Base-by-base conservation (phyloP, 2,329 filamentous ascomycete genomes). In the Penicillium sp. region DNA sequence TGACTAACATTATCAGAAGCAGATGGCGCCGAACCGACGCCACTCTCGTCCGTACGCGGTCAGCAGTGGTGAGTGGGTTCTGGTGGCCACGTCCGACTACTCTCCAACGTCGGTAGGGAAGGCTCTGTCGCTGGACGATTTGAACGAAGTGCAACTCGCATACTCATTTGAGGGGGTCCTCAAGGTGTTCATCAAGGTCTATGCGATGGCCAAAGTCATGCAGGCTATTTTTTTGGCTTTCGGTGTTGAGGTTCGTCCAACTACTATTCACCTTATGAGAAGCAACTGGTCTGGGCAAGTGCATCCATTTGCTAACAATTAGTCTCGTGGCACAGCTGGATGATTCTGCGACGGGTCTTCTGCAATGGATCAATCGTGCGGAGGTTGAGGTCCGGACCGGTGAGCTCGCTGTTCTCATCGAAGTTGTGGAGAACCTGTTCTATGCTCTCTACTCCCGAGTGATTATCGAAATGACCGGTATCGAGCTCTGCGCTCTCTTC, bases 381-480 rank as follows among this genome's bases (percentile, higher is more conserved):
- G 75, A 78, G 55, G 50, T 60, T 22, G 54, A 70, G 16, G 58
- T 76, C 19, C 61, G 56, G 22, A 66, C 68, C n/a, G 57, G 68
- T 4, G 70, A 69, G 5, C 63, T 73, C 16, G 47, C 59, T 22
- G 59, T 64, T 6, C 65, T 78, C n/a, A 69, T 77, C 46, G 65
- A 69, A n/a, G 68, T 64, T 13, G 63, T 70, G 18, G 74, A 78
- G 52, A 71, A 72, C 27, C 65, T 78, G 7, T 78, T 70, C 54
- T 77, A 77, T 54, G 65, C 70, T 11, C 54, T 77, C 24, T 76
- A 75, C 54, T 66, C 75, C 2, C 68, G 74, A 36, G 49, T 78
- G 6, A 66, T 72, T n/a, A 68, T 74, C 44, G 76, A 78, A 53
- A 71, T 77, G 37, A 69, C 68, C 6, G 72, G 66, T 18, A 66